phyloP scores from a whole-genome alignment of 441 rosid species.

The Iberis amara region DNA sequence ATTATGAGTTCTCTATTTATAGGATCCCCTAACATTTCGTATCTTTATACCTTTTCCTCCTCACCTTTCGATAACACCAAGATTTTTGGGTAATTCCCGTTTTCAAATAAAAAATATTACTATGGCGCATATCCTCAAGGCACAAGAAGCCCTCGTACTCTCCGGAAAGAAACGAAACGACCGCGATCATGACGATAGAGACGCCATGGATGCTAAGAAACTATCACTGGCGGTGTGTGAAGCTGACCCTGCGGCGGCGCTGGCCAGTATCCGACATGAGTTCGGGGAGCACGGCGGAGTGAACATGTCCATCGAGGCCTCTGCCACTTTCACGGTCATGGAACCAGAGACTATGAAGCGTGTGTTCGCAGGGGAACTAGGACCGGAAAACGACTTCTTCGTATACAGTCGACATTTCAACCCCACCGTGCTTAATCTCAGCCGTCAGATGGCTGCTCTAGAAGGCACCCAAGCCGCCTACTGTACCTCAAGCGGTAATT shows the following conservation, averaged over 20 bases:
- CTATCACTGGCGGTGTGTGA: constrained; percentile 31
- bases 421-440: constrained; percentile 82
- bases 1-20: background rate
- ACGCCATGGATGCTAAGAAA: constrained; percentile 44
- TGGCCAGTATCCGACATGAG: constrained; percentile 77
- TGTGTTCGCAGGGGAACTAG: constrained; percentile 85
- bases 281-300: constrained; percentile 97
- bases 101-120: constrained; percentile 2
- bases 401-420: constrained; percentile 87
- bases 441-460: constrained; percentile 97
- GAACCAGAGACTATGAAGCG: constrained; percentile 92
- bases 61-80: constrained; percentile 10
- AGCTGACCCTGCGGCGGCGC: constrained; percentile 68
- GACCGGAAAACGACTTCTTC: constrained; percentile 86
- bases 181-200: constrained; percentile 38
- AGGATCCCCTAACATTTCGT: background rate
- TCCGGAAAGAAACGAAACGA: constrained; percentile 50
- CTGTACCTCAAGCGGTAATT: constrained; percentile 85
- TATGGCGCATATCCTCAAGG: constrained; percentile 47
- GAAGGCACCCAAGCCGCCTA: constrained; percentile 96
- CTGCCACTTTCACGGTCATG: constrained; percentile 98
- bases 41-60: constrained; percentile 16
- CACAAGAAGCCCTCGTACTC: constrained; percentile 28
- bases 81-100: background rate
- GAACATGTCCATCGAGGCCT: constrained; percentile 96